Conservation (phyloP, 208 protist genomes). For the Trypanosoma grayi region DNA sequence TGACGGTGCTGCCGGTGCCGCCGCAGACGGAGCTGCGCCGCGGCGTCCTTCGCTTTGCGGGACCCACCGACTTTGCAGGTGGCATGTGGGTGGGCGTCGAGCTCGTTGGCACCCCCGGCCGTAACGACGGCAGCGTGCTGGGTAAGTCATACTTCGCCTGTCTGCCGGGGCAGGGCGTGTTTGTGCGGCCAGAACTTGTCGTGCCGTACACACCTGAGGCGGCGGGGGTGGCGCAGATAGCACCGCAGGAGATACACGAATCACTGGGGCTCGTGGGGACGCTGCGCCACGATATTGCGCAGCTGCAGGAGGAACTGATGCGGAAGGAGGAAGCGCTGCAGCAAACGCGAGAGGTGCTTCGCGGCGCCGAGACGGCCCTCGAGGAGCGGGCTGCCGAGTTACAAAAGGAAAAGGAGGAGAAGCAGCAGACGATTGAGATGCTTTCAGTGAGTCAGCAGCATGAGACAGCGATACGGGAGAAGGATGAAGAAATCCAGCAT, state of each 20-base stretch:
- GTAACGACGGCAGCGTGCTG: conserved; percentile 51
- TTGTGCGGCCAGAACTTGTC: conserved; percentile 54
- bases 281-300: background rate
- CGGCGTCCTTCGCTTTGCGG: conserved; percentile 57
- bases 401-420: background rate
- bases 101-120: conserved; percentile 39
- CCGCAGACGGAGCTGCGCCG: conserved; percentile 40
- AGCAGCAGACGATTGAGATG: background rate
- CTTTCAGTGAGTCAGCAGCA: too few species aligned
- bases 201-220: conserved; percentile 21
- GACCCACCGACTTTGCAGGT: conserved; percentile 47
- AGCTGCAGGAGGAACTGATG: conserved; percentile 5
- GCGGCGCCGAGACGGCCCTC: background rate
- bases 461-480: too few species aligned
- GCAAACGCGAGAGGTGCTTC: background rate
- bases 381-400: background rate
- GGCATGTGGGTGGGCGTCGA: conserved; percentile 64
- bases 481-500: background rate
- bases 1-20: conserved; percentile 41
- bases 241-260: background rate
- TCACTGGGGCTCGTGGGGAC: background rate
- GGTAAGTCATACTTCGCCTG: conserved; percentile 49
- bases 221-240: background rate
- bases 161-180: conserved; percentile 46
- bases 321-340: conserved; percentile 2